Conservation (phyloP, 2,329 filamentous ascomycete species). For the Colletotrichum sp. region DNA sequence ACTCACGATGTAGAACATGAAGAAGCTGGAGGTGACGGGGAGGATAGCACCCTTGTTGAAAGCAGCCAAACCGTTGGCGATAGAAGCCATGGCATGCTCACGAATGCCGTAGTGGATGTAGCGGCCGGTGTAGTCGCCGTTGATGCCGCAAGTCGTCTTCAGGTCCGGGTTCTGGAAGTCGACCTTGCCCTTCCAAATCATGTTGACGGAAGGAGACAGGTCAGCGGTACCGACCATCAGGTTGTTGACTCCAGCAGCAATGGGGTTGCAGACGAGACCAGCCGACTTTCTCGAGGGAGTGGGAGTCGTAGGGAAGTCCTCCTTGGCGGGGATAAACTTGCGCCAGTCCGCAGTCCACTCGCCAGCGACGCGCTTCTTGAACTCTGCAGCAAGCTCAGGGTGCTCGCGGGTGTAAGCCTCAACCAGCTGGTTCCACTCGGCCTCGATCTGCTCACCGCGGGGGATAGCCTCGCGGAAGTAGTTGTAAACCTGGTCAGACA, state of each 20-base stretch:
- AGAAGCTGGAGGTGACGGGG: conserved; percentile 64
- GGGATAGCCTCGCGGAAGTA: conserved; percentile 54
- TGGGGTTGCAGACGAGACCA: conserved; percentile 53
- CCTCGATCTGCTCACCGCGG: conserved; percentile 48
- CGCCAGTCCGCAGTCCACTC: conserved; percentile 52
- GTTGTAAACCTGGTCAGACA: conserved; percentile 49
- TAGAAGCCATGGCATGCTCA: conserved; percentile 66
- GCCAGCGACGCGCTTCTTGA: conserved; percentile 52
- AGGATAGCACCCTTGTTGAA: conserved; percentile 60
- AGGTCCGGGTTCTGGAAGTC: conserved; percentile 52
- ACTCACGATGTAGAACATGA: conserved; percentile 64
- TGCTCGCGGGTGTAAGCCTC: conserved; percentile 46
- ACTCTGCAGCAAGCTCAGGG: conserved; percentile 55
- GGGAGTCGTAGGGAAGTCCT: conserved; percentile 47
- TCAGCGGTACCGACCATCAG: conserved; percentile 62
- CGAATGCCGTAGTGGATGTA: conserved; percentile 67
- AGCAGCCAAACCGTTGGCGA: conserved; percentile 64
- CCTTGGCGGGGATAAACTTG: conserved; percentile 49
- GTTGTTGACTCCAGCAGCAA: conserved; percentile 50
- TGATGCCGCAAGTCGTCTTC: conserved; percentile 50
- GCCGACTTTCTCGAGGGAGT: conserved; percentile 57
- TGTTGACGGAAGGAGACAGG: conserved; percentile 57
- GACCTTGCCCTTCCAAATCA: conserved; percentile 59
- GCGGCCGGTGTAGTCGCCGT: conserved; percentile 58
- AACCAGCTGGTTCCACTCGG: conserved; percentile 51